These are phyloP conservation scores for Exutisphaerella laricina DNA, from an alignment of 2,329 filamentous ascomycete genomes.

Conservation along the genomic window DNA sequence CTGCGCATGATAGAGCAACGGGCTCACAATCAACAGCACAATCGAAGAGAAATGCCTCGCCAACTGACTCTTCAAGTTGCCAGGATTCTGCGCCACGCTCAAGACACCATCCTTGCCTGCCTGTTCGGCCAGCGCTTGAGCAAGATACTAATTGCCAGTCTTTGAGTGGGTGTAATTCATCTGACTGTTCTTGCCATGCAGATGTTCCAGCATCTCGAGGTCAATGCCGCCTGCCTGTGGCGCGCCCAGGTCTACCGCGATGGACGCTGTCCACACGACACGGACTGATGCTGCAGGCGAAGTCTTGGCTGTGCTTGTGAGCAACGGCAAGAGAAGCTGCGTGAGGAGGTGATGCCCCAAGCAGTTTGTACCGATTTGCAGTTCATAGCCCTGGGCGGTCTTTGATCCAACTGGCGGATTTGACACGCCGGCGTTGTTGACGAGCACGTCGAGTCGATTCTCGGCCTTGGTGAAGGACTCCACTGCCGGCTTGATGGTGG, in stretches of 20 bases:
- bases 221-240: conserved; percentile 23
- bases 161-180: conserved; percentile 29
- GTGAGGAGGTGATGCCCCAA: conserved; percentile 34
- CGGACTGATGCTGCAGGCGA: conserved; percentile 27
- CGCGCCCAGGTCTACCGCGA: conserved; percentile 15
- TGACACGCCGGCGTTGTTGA: conserved; percentile 7
- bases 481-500: background rate
- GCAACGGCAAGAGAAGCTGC: conserved; percentile 29
- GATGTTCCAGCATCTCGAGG: conserved; percentile 14
- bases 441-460: conserved; percentile 4
- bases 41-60: conserved; percentile 22
- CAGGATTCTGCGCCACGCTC: conserved; percentile 30
- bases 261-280: conserved; percentile 30
- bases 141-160: conserved; percentile 27
- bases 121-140: conserved; percentile 15
- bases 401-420: conserved; percentile 31
- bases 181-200: background rate
- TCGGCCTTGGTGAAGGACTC: background rate
- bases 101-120: conserved; percentile 14
- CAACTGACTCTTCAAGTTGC: conserved; percentile 30
- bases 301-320: conserved; percentile 25
- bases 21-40: conserved; percentile 6
- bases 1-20: conserved; percentile 19
- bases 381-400: conserved; percentile 30
- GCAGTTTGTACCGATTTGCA: conserved; percentile 33